Evolutionary conservation across 2,329 filamentous ascomycete species (phyloP), one percentile per base, ranked within the genome.

Genomic region (Colletotrichum musicola): DNA sequence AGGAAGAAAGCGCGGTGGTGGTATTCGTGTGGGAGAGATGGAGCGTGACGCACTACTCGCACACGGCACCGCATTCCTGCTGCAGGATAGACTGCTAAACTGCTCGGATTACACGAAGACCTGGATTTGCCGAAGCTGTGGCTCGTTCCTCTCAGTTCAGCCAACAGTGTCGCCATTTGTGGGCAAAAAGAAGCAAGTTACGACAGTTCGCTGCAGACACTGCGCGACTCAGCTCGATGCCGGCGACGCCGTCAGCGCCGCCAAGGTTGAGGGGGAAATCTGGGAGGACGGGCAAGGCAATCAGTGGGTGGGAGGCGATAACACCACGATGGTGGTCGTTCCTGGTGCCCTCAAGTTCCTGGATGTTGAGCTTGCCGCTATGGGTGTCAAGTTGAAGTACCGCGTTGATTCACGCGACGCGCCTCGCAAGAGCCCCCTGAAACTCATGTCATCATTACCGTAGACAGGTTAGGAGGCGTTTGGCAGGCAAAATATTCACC

Each of bases 21-120:
- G 96, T 90, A 98, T 99, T 78, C 94, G 96, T 86, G 95, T 99
- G 35, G 96, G 96, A 81, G 96, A 99, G 82, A 99, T 99, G 96
- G 96, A 99, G 83, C 92, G 96, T 73, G 96, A 99, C 80, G 93
- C 95, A 4, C 86, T 99, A 22, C 88, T 99, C 65, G 96, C 96
- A 4, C 96, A 99, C 85, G 96, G 96, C 25, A 96, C 95, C 2
- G 95, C 95, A 4, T 98, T 97, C 84, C 82, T 99, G 69, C 88
- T 99, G 6, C 96, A 99, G 79, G 96, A 99, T 80, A 92, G 96
- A 67, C 85, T 99, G 69, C 91, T 99, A 85, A 98, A 99, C 84
- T 99, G 96, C 82, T 97, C 93, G 60, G 96, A 99, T 80, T 97
- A 97, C 79, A 90, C 92, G 30, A 91, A 92, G 71, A 91, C 94